Percentiles rank a stretch among this genome's conserved stretches.
These are phyloP conservation scores for Haematococcus sp. DNA, from an alignment of 139 green algal genomes.

Conservation along the genomic window DNA sequence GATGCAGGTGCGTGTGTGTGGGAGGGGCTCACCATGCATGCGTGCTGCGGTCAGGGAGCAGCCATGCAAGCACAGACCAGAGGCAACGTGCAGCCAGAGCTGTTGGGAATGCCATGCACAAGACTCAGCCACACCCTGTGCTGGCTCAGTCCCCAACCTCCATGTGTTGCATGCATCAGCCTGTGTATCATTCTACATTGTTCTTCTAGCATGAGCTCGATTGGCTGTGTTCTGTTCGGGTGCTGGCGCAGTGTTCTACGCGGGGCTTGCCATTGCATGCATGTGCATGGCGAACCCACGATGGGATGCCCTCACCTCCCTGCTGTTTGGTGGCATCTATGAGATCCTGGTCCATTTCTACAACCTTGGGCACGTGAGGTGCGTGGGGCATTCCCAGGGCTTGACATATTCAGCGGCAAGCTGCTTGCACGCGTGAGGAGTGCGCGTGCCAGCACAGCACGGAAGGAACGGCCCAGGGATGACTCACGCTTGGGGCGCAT, in stretches of 20 bases:
- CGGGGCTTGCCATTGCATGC: constrained; percentile 17
- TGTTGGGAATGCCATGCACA: no score
- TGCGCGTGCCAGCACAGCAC: no score
- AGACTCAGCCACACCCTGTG: no score
- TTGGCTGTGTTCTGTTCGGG: no score
- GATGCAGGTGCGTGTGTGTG: constrained; percentile 6
- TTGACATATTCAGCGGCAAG: no score
- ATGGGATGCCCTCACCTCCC: constrained; percentile 27
- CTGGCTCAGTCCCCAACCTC: background rate
- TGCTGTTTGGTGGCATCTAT: constrained; percentile 30
- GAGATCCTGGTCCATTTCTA: constrained; percentile 23
- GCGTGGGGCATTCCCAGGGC: no score
- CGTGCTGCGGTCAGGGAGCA: background rate
- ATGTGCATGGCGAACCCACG: constrained; percentile 28
- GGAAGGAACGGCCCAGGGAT: no score
- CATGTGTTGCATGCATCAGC: background rate
- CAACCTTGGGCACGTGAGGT: constrained; percentile 34
- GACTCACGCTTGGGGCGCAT: no score
- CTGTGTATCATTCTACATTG: background rate
- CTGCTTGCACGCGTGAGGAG: no score
- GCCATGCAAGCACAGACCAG: background rate
- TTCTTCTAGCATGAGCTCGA: no score
- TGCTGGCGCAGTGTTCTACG: constrained; percentile 38
- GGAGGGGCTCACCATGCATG: no score
- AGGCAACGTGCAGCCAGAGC: no score